Evolutionary conservation across 225 moss, liverwort and hornwort genomes (phyloP).

Genomic region (Pleurozium schreberi): DNA sequence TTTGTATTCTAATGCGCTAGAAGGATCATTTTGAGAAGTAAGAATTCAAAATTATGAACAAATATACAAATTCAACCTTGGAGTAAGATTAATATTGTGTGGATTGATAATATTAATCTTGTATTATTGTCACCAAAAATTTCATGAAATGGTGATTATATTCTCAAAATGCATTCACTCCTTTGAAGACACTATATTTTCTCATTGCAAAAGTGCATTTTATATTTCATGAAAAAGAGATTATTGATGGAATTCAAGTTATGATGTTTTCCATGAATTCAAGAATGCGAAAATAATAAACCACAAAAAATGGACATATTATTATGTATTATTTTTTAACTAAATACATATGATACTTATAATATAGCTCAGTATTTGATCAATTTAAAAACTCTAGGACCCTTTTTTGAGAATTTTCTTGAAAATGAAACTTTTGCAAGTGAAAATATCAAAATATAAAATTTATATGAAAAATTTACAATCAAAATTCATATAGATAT

Average conservation of each 20-base stretch:
- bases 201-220: background rate
- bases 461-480: too few species aligned
- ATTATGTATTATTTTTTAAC: too few species aligned
- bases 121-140: background rate
- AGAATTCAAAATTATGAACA: background rate
- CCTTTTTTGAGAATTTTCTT: too few species aligned
- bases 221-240: background rate
- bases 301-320: too few species aligned
- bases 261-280: too few species aligned
- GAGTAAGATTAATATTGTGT: background rate
- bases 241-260: background rate
- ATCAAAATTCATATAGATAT: too few species aligned
- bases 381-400: too few species aligned
- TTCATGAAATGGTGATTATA: background rate
- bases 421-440: too few species aligned
- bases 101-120: background rate
- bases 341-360: too few species aligned
- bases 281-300: too few species aligned
- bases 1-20: accelerated
- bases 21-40: background rate
- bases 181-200: background rate
- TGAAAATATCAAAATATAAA: too few species aligned
- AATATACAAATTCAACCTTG: background rate
- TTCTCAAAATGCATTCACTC: background rate
- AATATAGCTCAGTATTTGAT: too few species aligned